Evolutionary conservation across 495 filamentous ascomycete species (phyloP).

Genomic region (Penicillium arizonense): DNA sequence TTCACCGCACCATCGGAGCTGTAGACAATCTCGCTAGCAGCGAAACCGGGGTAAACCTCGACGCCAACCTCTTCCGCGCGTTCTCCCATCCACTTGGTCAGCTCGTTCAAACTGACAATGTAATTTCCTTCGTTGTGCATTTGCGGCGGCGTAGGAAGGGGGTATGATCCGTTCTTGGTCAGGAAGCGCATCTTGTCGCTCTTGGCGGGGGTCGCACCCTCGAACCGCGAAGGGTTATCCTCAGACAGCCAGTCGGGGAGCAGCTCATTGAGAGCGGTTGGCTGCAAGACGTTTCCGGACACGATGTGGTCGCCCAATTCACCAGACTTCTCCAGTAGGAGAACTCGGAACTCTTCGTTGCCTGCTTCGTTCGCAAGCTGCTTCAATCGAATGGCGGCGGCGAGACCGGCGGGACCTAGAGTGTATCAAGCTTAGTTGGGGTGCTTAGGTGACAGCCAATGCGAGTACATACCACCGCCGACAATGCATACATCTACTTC

Average conservation of each 20-base stretch:
- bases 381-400: conserved; percentile 91
- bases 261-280: conserved; percentile 83
- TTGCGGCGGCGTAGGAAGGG: conserved; percentile 86
- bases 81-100: conserved; percentile 93
- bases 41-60: conserved; percentile 96
- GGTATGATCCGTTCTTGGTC: conserved; percentile 75
- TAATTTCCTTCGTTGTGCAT: conserved; percentile 99
- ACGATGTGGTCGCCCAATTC: conserved; percentile 95
- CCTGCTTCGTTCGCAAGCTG: conserved; percentile 95
- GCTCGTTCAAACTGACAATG: conserved; percentile 91
- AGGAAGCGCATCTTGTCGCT: conserved; percentile 91
- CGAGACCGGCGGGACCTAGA: conserved; percentile 81
- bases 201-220: conserved; percentile 76
- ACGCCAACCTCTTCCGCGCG: conserved; percentile 95
- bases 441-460: conserved; percentile 6
- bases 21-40: conserved; percentile 91
- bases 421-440: conserved; percentile 13
- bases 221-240: conserved; percentile 81
- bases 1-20: conserved; percentile 80
- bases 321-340: conserved; percentile 92
- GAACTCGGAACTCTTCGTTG: conserved; percentile 91
- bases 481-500: conserved; percentile 96
- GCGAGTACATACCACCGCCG: conserved; percentile 66
- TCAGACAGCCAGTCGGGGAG: conserved; percentile 91
- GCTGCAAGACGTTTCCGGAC: conserved; percentile 93